Conservation (phyloP, 1,284 basidiomycete species). For the Mycosarcoma mackinlayi region DNA sequence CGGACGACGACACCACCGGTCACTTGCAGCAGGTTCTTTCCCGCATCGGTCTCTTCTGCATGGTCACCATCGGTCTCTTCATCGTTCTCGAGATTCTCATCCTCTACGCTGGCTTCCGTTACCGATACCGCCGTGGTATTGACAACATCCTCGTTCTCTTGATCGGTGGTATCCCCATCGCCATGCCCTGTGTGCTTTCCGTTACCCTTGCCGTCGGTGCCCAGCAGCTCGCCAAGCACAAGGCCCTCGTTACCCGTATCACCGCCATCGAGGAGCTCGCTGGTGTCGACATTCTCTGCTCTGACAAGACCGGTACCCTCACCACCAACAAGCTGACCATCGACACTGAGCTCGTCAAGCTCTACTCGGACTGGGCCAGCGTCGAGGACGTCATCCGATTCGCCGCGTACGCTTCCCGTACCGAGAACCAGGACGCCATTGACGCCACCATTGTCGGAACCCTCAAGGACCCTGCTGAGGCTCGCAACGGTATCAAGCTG, state of each 20-base stretch:
- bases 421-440: slow-evolving; percentile 98
- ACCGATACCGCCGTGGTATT: slow-evolving; percentile 81
- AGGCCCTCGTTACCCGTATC: slow-evolving; percentile 95
- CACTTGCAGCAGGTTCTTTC: slow-evolving; percentile 87
- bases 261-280: slow-evolving; percentile 94
- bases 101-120: slow-evolving; percentile 81
- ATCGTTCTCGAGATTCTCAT: slow-evolving; percentile 91
- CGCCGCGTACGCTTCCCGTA: slow-evolving; percentile 93
- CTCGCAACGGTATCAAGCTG: slow-evolving; percentile 91
- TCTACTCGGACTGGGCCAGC: slow-evolving; percentile 83
- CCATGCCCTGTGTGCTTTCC: slow-evolving; percentile 94
- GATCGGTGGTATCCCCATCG: slow-evolving; percentile 98
- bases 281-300: slow-evolving; percentile 93
- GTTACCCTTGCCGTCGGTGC: slow-evolving; percentile 97
- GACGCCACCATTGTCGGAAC: slow-evolving; percentile 87
- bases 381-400: slow-evolving; percentile 91
- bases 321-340: slow-evolving; percentile 98
- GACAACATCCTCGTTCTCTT: slow-evolving; percentile 98
- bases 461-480: slow-evolving; percentile 75
- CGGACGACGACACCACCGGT: slow-evolving; percentile 82
- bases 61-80: slow-evolving; percentile 89
- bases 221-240: slow-evolving; percentile 89
- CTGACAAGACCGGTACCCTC: slow-evolving; percentile 96
- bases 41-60: slow-evolving; percentile 86
- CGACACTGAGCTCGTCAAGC: slow-evolving; percentile 89